phyloP scores from a whole-genome alignment of 345 rosid species.

The Acer saccharum region DNA sequence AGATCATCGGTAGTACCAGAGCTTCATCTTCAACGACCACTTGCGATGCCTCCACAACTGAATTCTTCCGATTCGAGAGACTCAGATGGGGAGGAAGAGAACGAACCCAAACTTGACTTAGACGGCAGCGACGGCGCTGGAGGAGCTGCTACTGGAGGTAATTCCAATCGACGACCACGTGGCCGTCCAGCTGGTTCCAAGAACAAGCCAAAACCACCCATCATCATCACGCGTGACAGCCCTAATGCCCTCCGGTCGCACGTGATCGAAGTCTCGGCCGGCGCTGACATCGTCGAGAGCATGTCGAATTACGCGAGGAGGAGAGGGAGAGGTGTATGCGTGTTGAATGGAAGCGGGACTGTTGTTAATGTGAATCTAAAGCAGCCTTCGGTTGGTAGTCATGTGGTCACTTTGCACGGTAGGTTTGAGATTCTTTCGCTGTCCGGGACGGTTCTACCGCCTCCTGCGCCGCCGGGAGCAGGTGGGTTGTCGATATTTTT shows the following conservation, averaged over 20 bases:
- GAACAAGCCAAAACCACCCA: constrained; percentile 75
- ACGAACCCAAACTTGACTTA: constrained; percentile 5
- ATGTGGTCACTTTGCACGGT: constrained; percentile 70
- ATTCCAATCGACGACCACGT: constrained; percentile 60
- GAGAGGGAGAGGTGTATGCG: constrained; percentile 78
- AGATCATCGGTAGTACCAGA: constrained; percentile 31
- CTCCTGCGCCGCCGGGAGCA: constrained; percentile 79
- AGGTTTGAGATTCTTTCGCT: constrained; percentile 81
- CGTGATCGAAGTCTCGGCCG: constrained; percentile 64
- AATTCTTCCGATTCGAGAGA: constrained; percentile 45
- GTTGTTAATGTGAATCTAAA: constrained; percentile 65
- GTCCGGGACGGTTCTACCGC: constrained; percentile 80
- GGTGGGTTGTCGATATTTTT: constrained; percentile 74
- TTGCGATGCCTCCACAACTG: constrained; percentile 24
- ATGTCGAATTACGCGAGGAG: constrained; percentile 56
- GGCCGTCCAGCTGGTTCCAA: constrained; percentile 86
- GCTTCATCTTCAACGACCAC: constrained; percentile 45
- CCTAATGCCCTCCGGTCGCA: constrained; percentile 82
- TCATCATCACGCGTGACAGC: constrained; percentile 68
- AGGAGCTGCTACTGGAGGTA: constrained; percentile 16
- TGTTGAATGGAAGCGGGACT: constrained; percentile 68
- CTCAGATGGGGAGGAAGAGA: constrained; percentile 22
- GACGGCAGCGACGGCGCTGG: constrained; percentile 7
- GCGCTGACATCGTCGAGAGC: constrained; percentile 67
- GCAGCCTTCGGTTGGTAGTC: constrained; percentile 67